These are phyloP conservation scores for Aspergillus sclerotioniger DNA, from an alignment of 495 filamentous ascomycete genomes.

Conservation along the genomic window DNA sequence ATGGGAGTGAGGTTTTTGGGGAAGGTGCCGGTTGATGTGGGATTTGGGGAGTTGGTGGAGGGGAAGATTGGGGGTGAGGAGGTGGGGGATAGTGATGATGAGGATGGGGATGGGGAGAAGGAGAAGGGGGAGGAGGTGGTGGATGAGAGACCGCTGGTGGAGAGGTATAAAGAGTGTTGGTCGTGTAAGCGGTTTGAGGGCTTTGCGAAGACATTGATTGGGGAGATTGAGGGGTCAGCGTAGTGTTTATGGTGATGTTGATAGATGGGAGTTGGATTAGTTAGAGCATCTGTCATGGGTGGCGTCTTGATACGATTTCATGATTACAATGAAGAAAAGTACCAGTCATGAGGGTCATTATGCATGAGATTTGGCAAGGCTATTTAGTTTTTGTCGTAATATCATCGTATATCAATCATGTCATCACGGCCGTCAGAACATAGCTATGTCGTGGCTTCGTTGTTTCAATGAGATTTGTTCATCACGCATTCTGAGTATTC, in stretches of 20 bases:
- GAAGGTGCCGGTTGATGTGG: conserved; percentile 82
- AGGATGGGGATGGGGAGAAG: conserved; percentile 42
- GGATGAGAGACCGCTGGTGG: conserved; percentile 60
- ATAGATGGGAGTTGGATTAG: neutral
- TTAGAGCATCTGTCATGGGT: neutral
- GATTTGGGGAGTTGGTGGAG: conserved; percentile 65
- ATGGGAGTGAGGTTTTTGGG: conserved; percentile 83
- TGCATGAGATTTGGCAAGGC: neutral
- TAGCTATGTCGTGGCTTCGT: neutral
- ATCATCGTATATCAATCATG: neutral
- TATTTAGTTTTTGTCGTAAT: neutral
- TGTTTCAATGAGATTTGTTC: neutral
- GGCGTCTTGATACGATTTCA: conserved; percentile 4
- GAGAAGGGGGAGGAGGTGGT: conserved; percentile 39
- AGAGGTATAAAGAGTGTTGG: conserved; percentile 77
- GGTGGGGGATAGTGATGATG: conserved; percentile 35
- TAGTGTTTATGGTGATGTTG: neutral
- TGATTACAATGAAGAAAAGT: neutral
- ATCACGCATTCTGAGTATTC: neutral
- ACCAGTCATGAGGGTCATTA: neutral
- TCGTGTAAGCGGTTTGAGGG: conserved; percentile 68
- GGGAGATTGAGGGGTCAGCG: conserved; percentile 34
- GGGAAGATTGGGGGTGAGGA: conserved; percentile 48
- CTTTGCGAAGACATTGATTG: conserved; percentile 59
- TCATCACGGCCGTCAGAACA: neutral